phyloP scores from a whole-genome alignment of 495 filamentous ascomycete species.

The Jackrogersella minutella region DNA sequence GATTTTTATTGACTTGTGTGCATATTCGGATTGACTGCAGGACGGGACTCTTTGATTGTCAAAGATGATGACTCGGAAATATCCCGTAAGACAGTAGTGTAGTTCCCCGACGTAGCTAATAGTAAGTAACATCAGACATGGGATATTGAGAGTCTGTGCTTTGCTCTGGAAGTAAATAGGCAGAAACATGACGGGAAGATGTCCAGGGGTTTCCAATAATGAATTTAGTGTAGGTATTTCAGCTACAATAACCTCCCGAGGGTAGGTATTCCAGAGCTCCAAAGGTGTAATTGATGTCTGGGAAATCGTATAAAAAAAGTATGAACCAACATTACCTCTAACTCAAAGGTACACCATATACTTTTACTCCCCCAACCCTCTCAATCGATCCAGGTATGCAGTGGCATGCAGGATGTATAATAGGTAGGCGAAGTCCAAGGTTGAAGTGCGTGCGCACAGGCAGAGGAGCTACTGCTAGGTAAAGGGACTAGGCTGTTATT shows the following conservation, averaged over 20 bases:
- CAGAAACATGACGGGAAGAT: neutral
- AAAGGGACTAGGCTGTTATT: no score
- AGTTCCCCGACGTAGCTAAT: no score
- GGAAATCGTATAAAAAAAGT: neutral
- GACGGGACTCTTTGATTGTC: neutral
- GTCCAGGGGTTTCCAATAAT: neutral
- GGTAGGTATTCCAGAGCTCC: neutral
- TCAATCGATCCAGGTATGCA: no score
- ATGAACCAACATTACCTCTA: neutral
- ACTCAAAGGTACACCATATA: neutral
- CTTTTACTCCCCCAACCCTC: no score
- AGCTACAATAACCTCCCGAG: neutral
- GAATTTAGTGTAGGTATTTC: neutral
- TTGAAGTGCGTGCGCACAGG: no score
- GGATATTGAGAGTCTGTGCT: no score
- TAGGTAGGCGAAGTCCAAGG: no score
- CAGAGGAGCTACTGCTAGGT: neutral
- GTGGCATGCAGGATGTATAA: no score
- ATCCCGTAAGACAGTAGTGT: no score
- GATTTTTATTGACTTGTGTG: conserved; percentile 6
- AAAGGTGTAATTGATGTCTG: neutral
- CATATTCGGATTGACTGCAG: neutral
- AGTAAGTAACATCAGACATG: no score
- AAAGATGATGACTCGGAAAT: neutral
- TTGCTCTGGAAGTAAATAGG: no score